phyloP scores from a whole-genome alignment of 768 basidiomycete species.

The Mycena chlorophos region DNA sequence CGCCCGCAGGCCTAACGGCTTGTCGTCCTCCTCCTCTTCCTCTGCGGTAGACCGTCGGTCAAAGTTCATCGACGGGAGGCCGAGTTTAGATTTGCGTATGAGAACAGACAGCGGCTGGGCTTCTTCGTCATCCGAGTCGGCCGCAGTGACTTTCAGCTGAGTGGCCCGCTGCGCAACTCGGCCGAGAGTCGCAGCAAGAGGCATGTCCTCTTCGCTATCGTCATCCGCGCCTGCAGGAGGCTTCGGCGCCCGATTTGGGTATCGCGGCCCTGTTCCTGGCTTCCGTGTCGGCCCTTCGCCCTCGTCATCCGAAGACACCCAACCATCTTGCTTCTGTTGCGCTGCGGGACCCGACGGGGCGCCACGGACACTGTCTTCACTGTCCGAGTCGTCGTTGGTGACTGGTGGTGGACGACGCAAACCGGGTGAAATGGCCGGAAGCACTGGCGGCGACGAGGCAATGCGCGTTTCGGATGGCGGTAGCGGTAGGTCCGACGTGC shows the following conservation, averaged over 20 bases:
- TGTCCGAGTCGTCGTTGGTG: conserved; percentile 55
- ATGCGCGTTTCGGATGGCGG: conserved; percentile 30
- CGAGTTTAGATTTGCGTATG: conserved; percentile 46
- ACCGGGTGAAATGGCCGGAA: conserved; percentile 45
- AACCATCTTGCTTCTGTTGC: conserved; percentile 36
- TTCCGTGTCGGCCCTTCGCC: conserved; percentile 52
- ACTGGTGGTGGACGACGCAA: conserved; percentile 40
- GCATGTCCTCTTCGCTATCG: conserved; percentile 80
- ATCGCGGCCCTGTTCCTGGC: conserved; percentile 59
- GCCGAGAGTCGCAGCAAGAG: conserved; percentile 64
- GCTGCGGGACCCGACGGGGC: conserved; percentile 18
- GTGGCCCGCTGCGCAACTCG: conserved; percentile 51
- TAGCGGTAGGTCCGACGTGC: conserved; percentile 12
- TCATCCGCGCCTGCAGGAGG: conserved; percentile 34
- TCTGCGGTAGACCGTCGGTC: conserved; percentile 34
- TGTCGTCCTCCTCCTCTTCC: conserved; percentile 66
- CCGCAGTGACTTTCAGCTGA: conserved; percentile 22
- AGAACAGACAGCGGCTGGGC: conserved; percentile 70
- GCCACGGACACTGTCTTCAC: conserved; percentile 47
- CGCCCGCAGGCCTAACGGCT: conserved; percentile 69
- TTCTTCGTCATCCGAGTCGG: conserved; percentile 57
- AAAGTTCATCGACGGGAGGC: conserved; percentile 45
- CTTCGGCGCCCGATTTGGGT: conserved; percentile 34
- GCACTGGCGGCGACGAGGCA: conserved; percentile 42
- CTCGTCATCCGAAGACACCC: conserved; percentile 69